phyloP scores from a whole-genome alignment of 768 basidiomycete genomes.

The Clitopilus passeckerianus region DNA sequence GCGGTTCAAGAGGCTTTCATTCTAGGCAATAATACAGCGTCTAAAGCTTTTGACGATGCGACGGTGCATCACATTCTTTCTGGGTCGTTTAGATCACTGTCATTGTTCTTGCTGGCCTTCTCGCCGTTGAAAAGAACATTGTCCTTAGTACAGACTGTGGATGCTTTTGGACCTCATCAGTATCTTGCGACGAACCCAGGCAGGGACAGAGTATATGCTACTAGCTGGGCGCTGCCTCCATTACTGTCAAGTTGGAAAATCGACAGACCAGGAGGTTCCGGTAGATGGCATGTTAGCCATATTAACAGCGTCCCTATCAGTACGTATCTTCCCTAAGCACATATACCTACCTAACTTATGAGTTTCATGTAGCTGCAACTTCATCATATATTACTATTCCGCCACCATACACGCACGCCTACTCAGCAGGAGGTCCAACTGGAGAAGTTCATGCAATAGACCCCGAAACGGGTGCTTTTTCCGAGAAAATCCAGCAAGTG shows the following conservation, averaged over 20 bases:
- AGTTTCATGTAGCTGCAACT: conserved; percentile 33
- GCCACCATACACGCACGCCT: conserved; percentile 39
- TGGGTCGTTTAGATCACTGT: conserved; percentile 48
- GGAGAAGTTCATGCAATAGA: conserved; percentile 42
- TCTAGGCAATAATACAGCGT: conserved; percentile 3
- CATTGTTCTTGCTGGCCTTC: conserved; percentile 46
- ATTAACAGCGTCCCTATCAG: conserved; percentile 43
- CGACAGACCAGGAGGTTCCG: conserved; percentile 14
- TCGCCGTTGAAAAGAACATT: conserved; percentile 34
- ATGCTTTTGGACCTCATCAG: conserved; percentile 47
- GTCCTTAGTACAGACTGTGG: conserved; percentile 32
- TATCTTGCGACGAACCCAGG: conserved; percentile 35
- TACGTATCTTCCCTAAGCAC: conserved; percentile 14
- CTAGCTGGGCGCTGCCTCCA: conserved; percentile 47
- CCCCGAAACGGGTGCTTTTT: conserved; percentile 30
- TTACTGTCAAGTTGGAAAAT: conserved; percentile 41
- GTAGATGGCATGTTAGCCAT: conserved; percentile 26
- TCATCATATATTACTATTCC: conserved; percentile 50
- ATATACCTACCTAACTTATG: neutral
- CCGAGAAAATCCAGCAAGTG: conserved; percentile 38
- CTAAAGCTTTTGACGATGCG: neutral
- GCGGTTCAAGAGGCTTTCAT: conserved; percentile 5
- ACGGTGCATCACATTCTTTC: conserved; percentile 32
- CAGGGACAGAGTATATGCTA: conserved; percentile 38
- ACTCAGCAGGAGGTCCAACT: conserved; percentile 47